A percentile compares a stretch with the other conserved stretches of the same genome.
These are phyloP conservation scores for Aspergillus cejpii DNA, from an alignment of 2,329 filamentous ascomycete genomes.

Conservation along the genomic window DNA sequence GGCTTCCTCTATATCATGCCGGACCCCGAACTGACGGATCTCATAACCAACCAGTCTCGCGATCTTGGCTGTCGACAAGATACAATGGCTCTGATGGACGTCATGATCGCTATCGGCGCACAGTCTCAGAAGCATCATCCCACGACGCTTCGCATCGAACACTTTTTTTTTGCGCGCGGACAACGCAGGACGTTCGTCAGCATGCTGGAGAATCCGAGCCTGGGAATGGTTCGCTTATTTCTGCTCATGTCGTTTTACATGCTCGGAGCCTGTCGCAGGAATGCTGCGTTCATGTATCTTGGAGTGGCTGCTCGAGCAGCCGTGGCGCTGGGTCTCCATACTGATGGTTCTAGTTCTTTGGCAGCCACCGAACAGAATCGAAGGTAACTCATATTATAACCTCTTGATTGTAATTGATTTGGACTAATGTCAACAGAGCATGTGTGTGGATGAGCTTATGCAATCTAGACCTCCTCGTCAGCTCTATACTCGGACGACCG, in stretches of 20 bases:
- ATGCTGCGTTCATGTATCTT: conserved; percentile 58
- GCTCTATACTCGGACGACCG: conserved; percentile 46
- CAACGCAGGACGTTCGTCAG: conserved; percentile 46
- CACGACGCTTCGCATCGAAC: conserved; percentile 29
- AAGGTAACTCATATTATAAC: conserved; percentile 22
- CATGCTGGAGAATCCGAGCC: conserved; percentile 50
- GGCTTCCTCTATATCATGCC: conserved; percentile 34
- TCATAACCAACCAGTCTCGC: conserved; percentile 4
- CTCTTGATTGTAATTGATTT: too few relatives aligned
- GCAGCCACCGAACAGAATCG: conserved; percentile 14
- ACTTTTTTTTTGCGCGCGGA: conserved; percentile 44
- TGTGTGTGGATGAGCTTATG: conserved; percentile 45
- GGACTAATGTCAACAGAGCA: too few relatives aligned
- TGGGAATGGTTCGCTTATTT: conserved; percentile 49
- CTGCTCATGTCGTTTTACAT: conserved; percentile 55
- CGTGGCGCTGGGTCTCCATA: conserved; percentile 51
- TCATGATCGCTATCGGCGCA: conserved; percentile 50
- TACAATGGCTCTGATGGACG: conserved; percentile 32
- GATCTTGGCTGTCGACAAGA: conserved; percentile 19
- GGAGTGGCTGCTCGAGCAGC: conserved; percentile 54
- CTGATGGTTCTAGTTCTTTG: conserved; percentile 14
- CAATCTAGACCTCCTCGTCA: conserved; percentile 44
- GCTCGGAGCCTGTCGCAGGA: conserved; percentile 53
- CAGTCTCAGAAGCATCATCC: conserved; percentile 39
- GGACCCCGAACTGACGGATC: conserved; percentile 28